A percentile compares a stretch with the other conserved stretches of the same genome.
Evolutionary conservation across 139 green algal genomes (phyloP).

Genomic region (Micromonas commoda): DNA sequence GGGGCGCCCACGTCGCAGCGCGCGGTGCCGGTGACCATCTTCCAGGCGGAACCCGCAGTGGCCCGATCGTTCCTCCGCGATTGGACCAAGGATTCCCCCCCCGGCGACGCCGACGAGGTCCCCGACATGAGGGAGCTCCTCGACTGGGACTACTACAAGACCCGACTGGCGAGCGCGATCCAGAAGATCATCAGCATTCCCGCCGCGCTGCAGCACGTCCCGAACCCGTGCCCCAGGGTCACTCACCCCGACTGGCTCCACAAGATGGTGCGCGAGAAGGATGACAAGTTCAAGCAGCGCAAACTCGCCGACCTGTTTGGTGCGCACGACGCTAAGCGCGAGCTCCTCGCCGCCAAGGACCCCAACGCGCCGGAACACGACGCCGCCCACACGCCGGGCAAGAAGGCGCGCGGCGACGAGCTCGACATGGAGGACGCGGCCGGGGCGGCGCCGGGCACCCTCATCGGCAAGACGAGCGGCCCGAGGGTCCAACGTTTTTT

Average conservation of each 20-base stretch:
- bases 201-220: constrained; percentile 83
- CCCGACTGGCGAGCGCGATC: constrained; percentile 81
- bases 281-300: constrained; percentile 63
- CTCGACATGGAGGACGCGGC: constrained; percentile 39
- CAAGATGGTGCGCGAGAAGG: constrained; percentile 67
- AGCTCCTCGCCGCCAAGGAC: neutral
- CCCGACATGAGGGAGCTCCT: constrained; percentile 65
- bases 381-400: neutral
- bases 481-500: neutral
- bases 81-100: constrained; percentile 65
- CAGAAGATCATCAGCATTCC: constrained; percentile 99
- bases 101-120: constrained; percentile 7
- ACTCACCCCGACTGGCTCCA: constrained; percentile 92
- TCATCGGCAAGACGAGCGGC: neutral
- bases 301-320: constrained; percentile 11
- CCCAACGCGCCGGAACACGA: neutral
- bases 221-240: constrained; percentile 74
- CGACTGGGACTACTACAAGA: constrained; percentile 96
- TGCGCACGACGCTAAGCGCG: too few species aligned
- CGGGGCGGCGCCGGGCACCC: neutral
- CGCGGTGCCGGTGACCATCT: constrained; percentile 89
- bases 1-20: constrained; percentile 70
- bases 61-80: constrained; percentile 73
- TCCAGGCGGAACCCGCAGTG: constrained; percentile 74
- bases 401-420: neutral